Base-by-base conservation (phyloP, 306 rosid species). In the Cajanus cajan region DNA sequence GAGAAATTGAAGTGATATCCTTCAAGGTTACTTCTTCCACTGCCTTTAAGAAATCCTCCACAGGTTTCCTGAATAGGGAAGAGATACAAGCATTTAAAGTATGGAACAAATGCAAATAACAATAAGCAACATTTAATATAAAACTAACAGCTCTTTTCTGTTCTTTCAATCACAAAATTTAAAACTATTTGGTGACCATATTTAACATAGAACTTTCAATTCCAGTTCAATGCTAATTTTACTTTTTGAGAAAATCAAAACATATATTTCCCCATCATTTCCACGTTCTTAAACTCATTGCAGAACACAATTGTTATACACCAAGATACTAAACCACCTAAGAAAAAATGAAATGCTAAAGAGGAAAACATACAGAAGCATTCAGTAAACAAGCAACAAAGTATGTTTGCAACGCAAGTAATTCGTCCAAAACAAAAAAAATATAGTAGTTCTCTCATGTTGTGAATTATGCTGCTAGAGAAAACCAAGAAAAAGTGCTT, bases 11-110 rank as follows among this genome's bases (percentile, higher is more conserved):
- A 80, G 90, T 37, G 59, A 95, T 85, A 74, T 91, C 98, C 82
- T 90, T 75, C 76, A 74, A 28, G 25, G 89, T 90, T 59, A 93
- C 84, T 82, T 89, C 93, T 21, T 95, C 98, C 24, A 90, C 86
- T 75, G 93, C 96, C 89, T 93, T 93, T 54, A 91, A 80, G 86
- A 91, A 90, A 58, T 85, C 86, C 48, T 89, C 97, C 68, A 88
- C 86, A 28, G 93, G 90, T 80, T 91, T 91, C 96, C 99, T 91
- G 76, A 21, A 31, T 18, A 78, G 39, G 52, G 76, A 21, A 55
- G 65, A 24, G 18, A 18, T 47, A 45, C 37, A 11, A 37, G 2
- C 7, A 39, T 79, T 57, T 71, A 73, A 14, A 31, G 52, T 43
- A 68, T 44, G 45, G 4, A 61, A 11, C 66, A 64, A 34, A 78